phyloP scores from a whole-genome alignment of 306 rosid species.

The Quercus suber region DNA sequence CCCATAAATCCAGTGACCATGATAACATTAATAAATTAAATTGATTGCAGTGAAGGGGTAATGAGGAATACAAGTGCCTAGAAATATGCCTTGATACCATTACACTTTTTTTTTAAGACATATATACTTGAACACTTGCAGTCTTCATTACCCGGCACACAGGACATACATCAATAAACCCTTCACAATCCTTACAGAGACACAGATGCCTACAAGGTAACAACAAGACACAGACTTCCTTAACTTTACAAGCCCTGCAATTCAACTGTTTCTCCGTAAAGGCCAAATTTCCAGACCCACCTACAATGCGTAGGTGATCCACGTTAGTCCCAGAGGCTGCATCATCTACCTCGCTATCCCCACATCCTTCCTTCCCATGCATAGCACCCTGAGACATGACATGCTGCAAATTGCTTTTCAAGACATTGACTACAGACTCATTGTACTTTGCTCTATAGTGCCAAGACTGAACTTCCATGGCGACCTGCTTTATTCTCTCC shows the following conservation, averaged over 20 bases:
- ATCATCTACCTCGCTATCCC: slow-evolving; percentile 36
- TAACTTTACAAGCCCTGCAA: slow-evolving; percentile 31
- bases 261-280: neutral
- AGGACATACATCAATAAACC: slow-evolving; percentile 26
- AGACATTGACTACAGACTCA: slow-evolving; percentile 19
- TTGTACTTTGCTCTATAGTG: slow-evolving; percentile 33
- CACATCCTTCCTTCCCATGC: slow-evolving; percentile 28
- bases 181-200: slow-evolving; percentile 37
- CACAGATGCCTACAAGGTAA: slow-evolving; percentile 38
- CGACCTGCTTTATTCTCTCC: slow-evolving; percentile 29
- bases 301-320: neutral
- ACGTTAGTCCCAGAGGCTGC: slow-evolving; percentile 19
- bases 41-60: neutral
- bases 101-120: slow-evolving; percentile 2
- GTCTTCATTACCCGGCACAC: slow-evolving; percentile 24
- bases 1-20: neutral
- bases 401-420: slow-evolving; percentile 30
- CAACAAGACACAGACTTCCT: slow-evolving; percentile 26
- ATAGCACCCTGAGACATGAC: slow-evolving; percentile 21
- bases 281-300: slow-evolving; percentile 1
- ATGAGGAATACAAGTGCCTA: neutral
- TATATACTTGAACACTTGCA: slow-evolving; percentile 22
- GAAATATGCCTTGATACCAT: neutral
- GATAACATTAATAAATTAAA: neutral
- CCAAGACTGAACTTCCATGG: slow-evolving; percentile 29